These are phyloP conservation scores for Auricularia sp. DNA, from an alignment of 768 basidiomycete genomes.

Conservation along the genomic window DNA sequence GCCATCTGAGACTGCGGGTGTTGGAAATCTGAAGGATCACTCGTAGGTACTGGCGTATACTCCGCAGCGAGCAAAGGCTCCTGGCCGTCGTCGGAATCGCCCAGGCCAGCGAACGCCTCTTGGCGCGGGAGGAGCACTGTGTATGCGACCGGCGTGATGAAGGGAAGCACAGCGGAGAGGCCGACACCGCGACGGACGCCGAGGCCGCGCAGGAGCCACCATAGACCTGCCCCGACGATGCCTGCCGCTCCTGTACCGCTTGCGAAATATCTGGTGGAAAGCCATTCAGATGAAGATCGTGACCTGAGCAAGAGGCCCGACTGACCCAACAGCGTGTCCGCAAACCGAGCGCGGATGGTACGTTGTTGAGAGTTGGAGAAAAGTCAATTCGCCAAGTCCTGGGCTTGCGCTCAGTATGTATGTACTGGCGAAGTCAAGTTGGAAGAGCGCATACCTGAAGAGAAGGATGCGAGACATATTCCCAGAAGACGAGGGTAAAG, in stretches of 20 bases:
- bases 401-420: constrained; percentile 5
- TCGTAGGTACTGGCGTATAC: constrained; percentile 35
- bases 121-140: constrained; percentile 65
- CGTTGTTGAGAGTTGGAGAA: constrained; percentile 83
- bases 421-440: background rate
- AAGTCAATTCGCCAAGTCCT: constrained; percentile 92
- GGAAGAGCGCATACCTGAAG: constrained; percentile 48
- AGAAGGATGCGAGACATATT: constrained; percentile 75
- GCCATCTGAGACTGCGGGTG: constrained; percentile 26
- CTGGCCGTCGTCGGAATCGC: constrained; percentile 11
- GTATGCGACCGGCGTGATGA: constrained; percentile 68
- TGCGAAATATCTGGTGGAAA: constrained; percentile 63
- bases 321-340: constrained; percentile 73
- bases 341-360: constrained; percentile 59
- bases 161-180: constrained; percentile 73
- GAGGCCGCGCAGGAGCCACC: constrained; percentile 85
- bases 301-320: background rate
- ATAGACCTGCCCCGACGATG: constrained; percentile 80
- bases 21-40: constrained; percentile 16
- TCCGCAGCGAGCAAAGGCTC: constrained; percentile 16
- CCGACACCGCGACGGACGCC: constrained; percentile 81
- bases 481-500: constrained; percentile 66
- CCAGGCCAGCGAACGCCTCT: constrained; percentile 35
- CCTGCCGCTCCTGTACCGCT: constrained; percentile 93
- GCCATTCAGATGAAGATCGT: background rate